These are phyloP conservation scores for Ophidiomyces ophidiicola DNA, from an alignment of 2,329 filamentous ascomycete genomes.

Conservation along the genomic window DNA sequence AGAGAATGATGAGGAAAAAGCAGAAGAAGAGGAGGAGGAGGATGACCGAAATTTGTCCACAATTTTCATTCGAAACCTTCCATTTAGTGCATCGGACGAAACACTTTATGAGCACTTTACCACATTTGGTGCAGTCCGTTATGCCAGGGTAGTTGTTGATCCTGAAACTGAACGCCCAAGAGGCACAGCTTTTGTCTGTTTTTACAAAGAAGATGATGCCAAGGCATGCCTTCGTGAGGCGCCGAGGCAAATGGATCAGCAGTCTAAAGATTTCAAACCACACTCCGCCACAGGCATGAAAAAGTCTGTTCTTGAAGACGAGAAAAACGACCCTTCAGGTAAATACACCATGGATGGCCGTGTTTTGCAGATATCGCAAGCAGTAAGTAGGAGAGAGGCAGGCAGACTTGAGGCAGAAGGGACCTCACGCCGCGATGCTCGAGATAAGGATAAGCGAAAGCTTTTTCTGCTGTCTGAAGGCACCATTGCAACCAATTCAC, in stretches of 20 bases:
- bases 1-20: slow-evolving; percentile 34
- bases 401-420: slow-evolving; percentile 60
- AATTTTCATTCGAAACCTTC: slow-evolving; percentile 85
- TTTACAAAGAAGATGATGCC: slow-evolving; percentile 64
- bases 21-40: slow-evolving; percentile 35
- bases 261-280: slow-evolving; percentile 28
- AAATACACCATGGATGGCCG: slow-evolving; percentile 85
- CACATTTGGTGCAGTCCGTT: slow-evolving; percentile 78
- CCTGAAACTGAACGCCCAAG: slow-evolving; percentile 71
- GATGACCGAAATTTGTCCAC: slow-evolving; percentile 55
- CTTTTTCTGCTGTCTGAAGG: slow-evolving; percentile 84
- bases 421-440: slow-evolving; percentile 47
- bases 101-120: slow-evolving; percentile 72
- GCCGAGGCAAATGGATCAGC: slow-evolving; percentile 43
- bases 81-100: slow-evolving; percentile 76
- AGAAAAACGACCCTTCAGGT: slow-evolving; percentile 66
- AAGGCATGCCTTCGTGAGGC: slow-evolving; percentile 63
- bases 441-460: slow-evolving; percentile 76
- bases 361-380: slow-evolving; percentile 69
- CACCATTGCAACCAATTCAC: slow-evolving; percentile 61
- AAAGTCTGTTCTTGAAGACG: slow-evolving; percentile 78
- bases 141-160: slow-evolving; percentile 85
- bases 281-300: slow-evolving; percentile 42
- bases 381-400: slow-evolving; percentile 74
- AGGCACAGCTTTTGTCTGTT: slow-evolving; percentile 91